These are phyloP conservation scores for Cornus controversa DNA, from an alignment of 148 eudicot species.

Conservation along the genomic window DNA sequence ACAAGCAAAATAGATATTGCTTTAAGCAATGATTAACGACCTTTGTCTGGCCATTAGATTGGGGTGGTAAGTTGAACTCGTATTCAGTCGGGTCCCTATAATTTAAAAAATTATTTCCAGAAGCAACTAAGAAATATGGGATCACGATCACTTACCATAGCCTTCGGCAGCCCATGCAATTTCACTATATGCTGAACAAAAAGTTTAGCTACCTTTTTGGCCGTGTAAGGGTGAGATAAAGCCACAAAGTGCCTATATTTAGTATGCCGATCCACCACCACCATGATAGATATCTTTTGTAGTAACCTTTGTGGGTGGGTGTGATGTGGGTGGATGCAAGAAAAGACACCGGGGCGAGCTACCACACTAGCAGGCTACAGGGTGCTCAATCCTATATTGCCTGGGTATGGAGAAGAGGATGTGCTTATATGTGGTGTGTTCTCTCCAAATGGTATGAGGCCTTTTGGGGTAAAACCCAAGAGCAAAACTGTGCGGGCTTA, in stretches of 20 bases:
- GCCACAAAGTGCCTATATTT: slow-evolving; percentile 3
- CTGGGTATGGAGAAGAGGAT: no score
- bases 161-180: background rate
- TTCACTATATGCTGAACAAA: background rate
- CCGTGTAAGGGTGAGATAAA: background rate
- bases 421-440: no score
- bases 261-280: background rate
- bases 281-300: background rate
- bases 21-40: slow-evolving; percentile 10
- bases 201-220: background rate
- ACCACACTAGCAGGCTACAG: no score
- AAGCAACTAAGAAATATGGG: background rate
- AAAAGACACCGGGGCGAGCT: no score
- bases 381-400: no score
- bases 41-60: slow-evolving; percentile 7
- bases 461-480: no score
- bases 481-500: no score
- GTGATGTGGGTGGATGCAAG: no score
- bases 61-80: slow-evolving; percentile 4
- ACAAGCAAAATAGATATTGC: slow-evolving; percentile 5
- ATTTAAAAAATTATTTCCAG: background rate
- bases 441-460: no score
- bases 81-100: background rate
- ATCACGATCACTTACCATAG: background rate
- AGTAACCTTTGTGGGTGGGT: no score